Conservation (phyloP, 179 eudicot species). For the Silene coronaria region DNA sequence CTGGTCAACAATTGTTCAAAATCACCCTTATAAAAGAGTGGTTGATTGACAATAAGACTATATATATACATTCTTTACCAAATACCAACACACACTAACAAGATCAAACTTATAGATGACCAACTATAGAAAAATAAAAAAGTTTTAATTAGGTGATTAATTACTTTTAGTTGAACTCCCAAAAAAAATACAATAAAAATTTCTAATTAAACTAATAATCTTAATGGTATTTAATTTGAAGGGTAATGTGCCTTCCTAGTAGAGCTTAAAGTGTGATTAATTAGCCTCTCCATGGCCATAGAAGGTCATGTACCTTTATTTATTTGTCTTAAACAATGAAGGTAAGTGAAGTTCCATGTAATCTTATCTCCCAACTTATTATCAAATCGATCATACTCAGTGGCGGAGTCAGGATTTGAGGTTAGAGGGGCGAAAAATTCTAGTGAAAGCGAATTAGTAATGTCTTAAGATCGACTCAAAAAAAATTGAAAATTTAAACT, state of each 20-base stretch:
- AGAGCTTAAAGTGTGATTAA: not conserved
- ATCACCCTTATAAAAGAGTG: not conserved
- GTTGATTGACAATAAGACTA: not conserved
- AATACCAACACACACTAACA: too few relatives aligned
- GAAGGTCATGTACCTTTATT: constrained; percentile 11
- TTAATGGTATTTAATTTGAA: too few relatives aligned
- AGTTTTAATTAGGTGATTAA: not conserved
- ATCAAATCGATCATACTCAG: constrained; percentile 3
- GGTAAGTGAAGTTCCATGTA: not conserved
- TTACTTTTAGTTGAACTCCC: not conserved
- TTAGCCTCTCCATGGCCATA: constrained; percentile 17
- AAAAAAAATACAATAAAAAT: not conserved
- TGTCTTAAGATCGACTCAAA: too few relatives aligned
- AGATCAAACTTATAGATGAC: not conserved
- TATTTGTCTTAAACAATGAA: not conserved
- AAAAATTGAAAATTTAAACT: too few relatives aligned
- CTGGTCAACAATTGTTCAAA: too few relatives aligned
- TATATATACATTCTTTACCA: too few relatives aligned
- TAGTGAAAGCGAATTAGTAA: too few relatives aligned
- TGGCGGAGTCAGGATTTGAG: too few relatives aligned
- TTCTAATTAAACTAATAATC: not conserved
- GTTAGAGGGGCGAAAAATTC: too few relatives aligned
- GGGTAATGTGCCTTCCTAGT: constrained; percentile 1
- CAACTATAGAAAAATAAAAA: not conserved
- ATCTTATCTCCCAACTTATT: constrained; percentile 3